These are phyloP conservation scores for Colletotrichum sansevieriae DNA, from an alignment of 2,329 filamentous ascomycete genomes.

Conservation along the genomic window DNA sequence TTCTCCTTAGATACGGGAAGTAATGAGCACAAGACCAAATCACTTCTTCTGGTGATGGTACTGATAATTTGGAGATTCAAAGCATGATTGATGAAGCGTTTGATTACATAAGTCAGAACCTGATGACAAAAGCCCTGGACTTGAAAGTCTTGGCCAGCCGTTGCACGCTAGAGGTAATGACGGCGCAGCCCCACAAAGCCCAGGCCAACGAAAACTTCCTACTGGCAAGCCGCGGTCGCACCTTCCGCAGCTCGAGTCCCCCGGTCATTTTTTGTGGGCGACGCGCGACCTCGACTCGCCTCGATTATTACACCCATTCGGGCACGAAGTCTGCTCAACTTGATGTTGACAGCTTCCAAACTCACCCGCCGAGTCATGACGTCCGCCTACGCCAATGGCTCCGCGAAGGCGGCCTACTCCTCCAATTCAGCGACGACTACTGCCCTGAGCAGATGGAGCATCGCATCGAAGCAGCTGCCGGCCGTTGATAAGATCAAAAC, in stretches of 20 bases:
- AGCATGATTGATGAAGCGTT: no score
- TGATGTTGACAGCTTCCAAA: constrained; percentile 43
- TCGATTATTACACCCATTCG: constrained; percentile 18
- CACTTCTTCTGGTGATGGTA: no score
- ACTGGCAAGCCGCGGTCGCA: constrained; percentile 34
- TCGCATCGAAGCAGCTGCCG: constrained; percentile 76
- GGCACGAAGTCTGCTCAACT: constrained; percentile 35
- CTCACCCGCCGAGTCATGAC: constrained; percentile 42
- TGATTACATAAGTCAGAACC: no score
- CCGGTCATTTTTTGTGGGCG: constrained; percentile 24
- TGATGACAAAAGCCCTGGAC: background rate
- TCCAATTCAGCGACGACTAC: constrained; percentile 70
- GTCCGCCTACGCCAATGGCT: constrained; percentile 42
- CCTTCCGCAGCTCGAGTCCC: constrained; percentile 31
- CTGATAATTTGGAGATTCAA: no score
- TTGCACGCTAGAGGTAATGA: constrained; percentile 6
- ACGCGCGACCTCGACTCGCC: constrained; percentile 30
- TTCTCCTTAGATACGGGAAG: no score
- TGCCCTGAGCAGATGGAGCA: constrained; percentile 86
- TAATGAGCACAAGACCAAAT: no score
- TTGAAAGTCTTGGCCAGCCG: no score
- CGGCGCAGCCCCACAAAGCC: constrained; percentile 21
- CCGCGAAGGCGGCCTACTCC: constrained; percentile 36
- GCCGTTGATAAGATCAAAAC: constrained; percentile 77
- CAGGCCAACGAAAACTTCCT: constrained; percentile 21